These are phyloP conservation scores for Metarhizium robertsii DNA, from an alignment of 2,329 filamentous ascomycete genomes.

Conservation along the genomic window DNA sequence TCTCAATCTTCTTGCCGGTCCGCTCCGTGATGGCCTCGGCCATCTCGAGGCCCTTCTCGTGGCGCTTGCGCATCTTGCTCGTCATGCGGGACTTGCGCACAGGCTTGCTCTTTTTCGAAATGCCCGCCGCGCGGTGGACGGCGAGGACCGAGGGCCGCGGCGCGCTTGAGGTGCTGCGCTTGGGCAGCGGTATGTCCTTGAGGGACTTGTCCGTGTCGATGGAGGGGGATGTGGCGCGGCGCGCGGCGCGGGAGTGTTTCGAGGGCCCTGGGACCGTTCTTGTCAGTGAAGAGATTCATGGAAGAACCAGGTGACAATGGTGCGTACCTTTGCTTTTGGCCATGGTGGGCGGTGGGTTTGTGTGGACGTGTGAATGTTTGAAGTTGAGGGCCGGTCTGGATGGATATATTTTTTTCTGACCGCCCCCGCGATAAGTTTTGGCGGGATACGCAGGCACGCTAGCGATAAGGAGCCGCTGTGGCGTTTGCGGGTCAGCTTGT, in stretches of 20 bases:
- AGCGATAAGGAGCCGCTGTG: too few species aligned
- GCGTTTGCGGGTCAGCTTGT: too few species aligned
- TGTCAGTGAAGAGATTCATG: neutral
- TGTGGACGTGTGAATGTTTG: neutral
- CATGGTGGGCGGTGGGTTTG: constrained; percentile 5
- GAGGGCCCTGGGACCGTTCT: constrained; percentile 41
- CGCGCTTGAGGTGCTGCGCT: constrained; percentile 5
- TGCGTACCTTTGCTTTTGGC: constrained; percentile 9
- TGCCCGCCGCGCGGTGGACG: constrained; percentile 56
- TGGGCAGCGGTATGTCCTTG: constrained; percentile 41
- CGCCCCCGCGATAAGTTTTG: too few species aligned
- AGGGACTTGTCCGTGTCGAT: constrained; percentile 65
- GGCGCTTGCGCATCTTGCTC: constrained; percentile 43
- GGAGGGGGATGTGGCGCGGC: constrained; percentile 60
- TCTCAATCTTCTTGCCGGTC: constrained; percentile 45
- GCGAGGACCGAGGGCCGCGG: constrained; percentile 55
- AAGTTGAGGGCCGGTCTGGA: neutral
- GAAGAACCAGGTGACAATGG: neutral
- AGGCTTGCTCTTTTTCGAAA: constrained; percentile 56
- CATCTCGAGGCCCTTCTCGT: constrained; percentile 48
- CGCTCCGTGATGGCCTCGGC: constrained; percentile 52
- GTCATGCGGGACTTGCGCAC: constrained; percentile 45
- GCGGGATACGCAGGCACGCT: too few species aligned
- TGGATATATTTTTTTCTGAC: neutral
- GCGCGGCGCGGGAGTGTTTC: constrained; percentile 63